Evolutionary conservation across 352 stramenopile species (phyloP).

Genomic region (Phytophthora pini): DNA sequence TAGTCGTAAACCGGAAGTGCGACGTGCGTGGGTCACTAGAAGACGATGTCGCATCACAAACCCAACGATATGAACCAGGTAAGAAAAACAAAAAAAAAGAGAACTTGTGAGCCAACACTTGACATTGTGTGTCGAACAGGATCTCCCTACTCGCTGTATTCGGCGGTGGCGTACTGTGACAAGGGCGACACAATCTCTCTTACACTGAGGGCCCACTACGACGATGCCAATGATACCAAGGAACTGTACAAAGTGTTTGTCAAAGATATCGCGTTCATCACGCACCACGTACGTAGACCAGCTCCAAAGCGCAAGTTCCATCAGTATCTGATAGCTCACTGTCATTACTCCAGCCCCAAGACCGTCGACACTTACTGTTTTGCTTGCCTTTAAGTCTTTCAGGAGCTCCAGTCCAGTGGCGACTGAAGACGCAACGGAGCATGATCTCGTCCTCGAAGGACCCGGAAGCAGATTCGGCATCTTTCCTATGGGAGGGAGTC

Average conservation of each 20-base stretch:
- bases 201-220: conserved; percentile 3
- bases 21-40: conserved; percentile 15
- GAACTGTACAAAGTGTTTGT: conserved; percentile 22
- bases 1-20: conserved; percentile 30
- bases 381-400: conserved; percentile 1
- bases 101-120: too few species aligned
- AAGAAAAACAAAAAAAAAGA: neutral
- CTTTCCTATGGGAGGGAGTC: conserved; percentile 24
- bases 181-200: conserved; percentile 25
- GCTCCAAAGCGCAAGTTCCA: neutral
- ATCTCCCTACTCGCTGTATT: conserved; percentile 13
- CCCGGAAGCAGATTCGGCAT: neutral
- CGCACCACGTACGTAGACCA: conserved; percentile 18
- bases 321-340: too few species aligned
- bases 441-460: neutral
- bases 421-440: conserved; percentile 12
- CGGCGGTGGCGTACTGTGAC: conserved; percentile 31
- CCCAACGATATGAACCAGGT: conserved; percentile 7
- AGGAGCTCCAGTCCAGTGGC: conserved; percentile 14
- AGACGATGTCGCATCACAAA: conserved; percentile 14
- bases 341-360: conserved; percentile 10
- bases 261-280: conserved; percentile 25
- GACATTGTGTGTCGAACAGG: conserved; percentile 1
- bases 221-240: neutral
- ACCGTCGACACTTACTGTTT: conserved; percentile 19